Base-by-base conservation (phyloP, 345 rosid species). In the Litchi chinensis region DNA sequence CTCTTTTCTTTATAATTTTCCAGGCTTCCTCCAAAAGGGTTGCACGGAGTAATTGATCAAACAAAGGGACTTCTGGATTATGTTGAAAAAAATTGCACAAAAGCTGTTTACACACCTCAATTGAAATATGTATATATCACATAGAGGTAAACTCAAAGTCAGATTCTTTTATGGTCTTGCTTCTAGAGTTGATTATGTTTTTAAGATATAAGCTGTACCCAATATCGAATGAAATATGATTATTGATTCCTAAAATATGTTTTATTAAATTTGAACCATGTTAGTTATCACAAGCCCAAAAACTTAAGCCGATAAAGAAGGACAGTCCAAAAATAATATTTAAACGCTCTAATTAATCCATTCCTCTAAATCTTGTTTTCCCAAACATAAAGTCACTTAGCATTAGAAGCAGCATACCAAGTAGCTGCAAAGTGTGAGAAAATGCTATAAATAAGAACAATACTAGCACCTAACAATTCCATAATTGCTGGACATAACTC, bases 11-110 rank as follows among this genome's bases (percentile, higher is more conserved):
- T 24, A 5, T 1, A 8, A 5, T 68, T 39, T 67, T 83, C 37
- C 91, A 93, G 99, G 82, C 97, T 98, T 68, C 95, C 97, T 70
- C 99, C 98, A 2, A 93, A 86, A 84, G 99, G 93, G 19, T 43
- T 82, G 43, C 73, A 93, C 7, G 95, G 97, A 67, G 94, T 93
- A 41, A 87, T 95, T 64, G 98, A 95, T 85, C 99, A 93, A 89
- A 93, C 99, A 77, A 88, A 96, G 83, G 98, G 98, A 77, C 93
- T 95, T 68, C 91, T 95, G 76, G 50, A 93, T 70, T 92, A 91
- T 70, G 95, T 95, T 46, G 86, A 93, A 77, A 78, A 89, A 66
- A 77, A 92, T 73, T 95, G 98, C 78, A 40, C 86, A 69, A 90
- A 93, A 82, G 95, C 98, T 70, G 96, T 89, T 68, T 89, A 88